Evolutionary conservation across 768 basidiomycete genomes (phyloP).

Genomic region (Phylloporus sp.): DNA sequence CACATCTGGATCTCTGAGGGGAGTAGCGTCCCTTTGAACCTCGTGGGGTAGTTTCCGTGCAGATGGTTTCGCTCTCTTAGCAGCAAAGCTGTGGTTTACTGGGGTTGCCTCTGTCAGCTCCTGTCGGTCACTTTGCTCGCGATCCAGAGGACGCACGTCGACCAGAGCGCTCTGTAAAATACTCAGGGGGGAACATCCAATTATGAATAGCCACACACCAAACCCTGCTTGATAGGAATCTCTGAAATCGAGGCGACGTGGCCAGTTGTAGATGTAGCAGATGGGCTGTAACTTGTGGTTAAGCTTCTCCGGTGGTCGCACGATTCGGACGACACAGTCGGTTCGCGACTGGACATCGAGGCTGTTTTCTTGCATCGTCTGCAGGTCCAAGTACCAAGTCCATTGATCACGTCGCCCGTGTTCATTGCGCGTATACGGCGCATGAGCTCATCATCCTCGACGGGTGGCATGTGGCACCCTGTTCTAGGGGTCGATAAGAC

Average conservation of each 20-base stretch:
- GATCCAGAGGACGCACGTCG: background rate
- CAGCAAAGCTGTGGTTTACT: background rate
- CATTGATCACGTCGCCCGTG: conserved; percentile 20
- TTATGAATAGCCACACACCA: conserved; percentile 6
- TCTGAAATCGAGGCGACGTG: background rate
- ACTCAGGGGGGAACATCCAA: conserved; percentile 1
- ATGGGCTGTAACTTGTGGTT: background rate
- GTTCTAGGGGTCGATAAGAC: background rate
- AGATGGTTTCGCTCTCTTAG: background rate
- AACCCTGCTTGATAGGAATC: conserved; percentile 1
- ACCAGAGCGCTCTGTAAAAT: background rate
- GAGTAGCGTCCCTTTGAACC: background rate
- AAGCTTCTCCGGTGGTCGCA: background rate
- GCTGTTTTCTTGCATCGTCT: conserved; percentile 27
- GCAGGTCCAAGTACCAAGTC: conserved; percentile 27
- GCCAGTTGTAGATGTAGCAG: background rate
- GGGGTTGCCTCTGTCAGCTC: background rate
- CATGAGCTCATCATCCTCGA: conserved; percentile 26
- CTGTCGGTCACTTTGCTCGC: background rate
- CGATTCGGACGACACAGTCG: conserved; percentile 7
- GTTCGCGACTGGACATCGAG: conserved; percentile 5
- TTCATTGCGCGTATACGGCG: conserved; percentile 23
- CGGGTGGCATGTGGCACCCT: conserved; percentile 34
- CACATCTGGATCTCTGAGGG: conserved; percentile 1
- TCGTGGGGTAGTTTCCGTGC: background rate